Conservation (phyloP, 2,329 filamentous ascomycete species). For the Thermothelomyces thermophilus region DNA sequence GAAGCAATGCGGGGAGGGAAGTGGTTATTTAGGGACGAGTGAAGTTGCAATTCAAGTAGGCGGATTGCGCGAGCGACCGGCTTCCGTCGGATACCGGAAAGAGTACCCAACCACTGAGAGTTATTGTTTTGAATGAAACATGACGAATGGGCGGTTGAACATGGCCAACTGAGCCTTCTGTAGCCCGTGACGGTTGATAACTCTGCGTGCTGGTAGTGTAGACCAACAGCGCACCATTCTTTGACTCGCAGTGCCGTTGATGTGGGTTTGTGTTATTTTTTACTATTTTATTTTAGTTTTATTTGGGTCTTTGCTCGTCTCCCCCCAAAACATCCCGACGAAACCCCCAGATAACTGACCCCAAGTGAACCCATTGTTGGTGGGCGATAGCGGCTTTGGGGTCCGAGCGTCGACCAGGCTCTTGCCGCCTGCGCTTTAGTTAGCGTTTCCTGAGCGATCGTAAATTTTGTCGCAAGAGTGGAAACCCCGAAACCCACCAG, state of each 20-base stretch:
- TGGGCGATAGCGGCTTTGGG: not conserved
- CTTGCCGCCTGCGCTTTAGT: constrained; percentile 1
- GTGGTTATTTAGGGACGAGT: constrained; percentile 82
- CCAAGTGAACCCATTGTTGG: not conserved
- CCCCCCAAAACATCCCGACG: not conserved
- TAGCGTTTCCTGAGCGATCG: not conserved
- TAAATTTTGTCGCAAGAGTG: constrained; percentile 13
- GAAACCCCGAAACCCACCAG: constrained; percentile 9
- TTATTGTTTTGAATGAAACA: not conserved
- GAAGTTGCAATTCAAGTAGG: constrained; percentile 2
- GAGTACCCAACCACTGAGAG: not conserved
- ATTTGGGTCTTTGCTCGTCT: too few species aligned
- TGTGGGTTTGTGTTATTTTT: too few species aligned
- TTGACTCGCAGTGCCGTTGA: too few species aligned
- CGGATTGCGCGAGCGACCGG: not conserved
- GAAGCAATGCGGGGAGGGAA: constrained; percentile 76
- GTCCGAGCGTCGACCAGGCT: constrained; percentile 4
- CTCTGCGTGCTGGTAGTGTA: too few species aligned
- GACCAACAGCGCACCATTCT: too few species aligned
- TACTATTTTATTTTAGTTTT: too few species aligned
- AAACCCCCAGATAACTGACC: not conserved
- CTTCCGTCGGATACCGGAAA: not conserved
- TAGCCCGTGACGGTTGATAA: too few species aligned
- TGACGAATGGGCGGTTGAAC: not conserved
- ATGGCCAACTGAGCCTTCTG: too few species aligned